A percentile compares a stretch with the other conserved stretches of the same genome.
phyloP scores from a whole-genome alignment of 2,329 filamentous ascomycete genomes.

The Phyllosticta ampelicida region DNA sequence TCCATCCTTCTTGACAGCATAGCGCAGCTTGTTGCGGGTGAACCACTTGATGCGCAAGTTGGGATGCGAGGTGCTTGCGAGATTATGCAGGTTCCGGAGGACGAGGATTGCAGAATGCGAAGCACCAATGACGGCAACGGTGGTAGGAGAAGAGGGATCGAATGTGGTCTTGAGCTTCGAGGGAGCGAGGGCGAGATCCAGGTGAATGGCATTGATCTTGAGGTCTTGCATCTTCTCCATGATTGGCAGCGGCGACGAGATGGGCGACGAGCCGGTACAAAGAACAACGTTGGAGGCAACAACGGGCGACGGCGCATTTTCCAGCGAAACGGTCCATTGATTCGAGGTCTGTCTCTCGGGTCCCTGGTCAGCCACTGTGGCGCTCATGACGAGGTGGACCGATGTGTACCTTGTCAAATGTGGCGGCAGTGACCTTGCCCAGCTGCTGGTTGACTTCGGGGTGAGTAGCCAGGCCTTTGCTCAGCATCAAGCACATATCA shows the following conservation, averaged over 20 bases:
- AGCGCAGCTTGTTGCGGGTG: conserved; percentile 47
- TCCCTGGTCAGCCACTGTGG: background rate
- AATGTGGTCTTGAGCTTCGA: conserved; percentile 36
- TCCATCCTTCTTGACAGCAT: conserved; percentile 50
- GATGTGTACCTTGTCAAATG: conserved; percentile 22
- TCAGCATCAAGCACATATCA: conserved; percentile 42
- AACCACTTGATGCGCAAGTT: conserved; percentile 51
- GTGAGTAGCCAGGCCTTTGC: conserved; percentile 33
- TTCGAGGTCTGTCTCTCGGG: conserved; percentile 14
- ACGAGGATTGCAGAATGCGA: conserved; percentile 55
- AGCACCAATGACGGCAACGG: conserved; percentile 49
- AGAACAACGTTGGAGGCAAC: conserved; percentile 41
- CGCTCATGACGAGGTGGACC: background rate
- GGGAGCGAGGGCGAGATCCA: conserved; percentile 48
- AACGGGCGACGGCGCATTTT: conserved; percentile 21
- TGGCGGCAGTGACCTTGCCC: conserved; percentile 30
- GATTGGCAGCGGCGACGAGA: conserved; percentile 34
- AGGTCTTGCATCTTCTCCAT: conserved; percentile 17
- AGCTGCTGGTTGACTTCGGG: conserved; percentile 30
- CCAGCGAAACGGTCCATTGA: conserved; percentile 28
- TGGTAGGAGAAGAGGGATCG: conserved; percentile 26
- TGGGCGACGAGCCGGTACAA: conserved; percentile 48
- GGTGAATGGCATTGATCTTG: conserved; percentile 35
- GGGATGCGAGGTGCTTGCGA: conserved; percentile 42
- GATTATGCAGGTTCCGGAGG: conserved; percentile 48